A percentile compares a stretch with the other conserved stretches of the same genome.
Conservation (phyloP, 2,329 filamentous ascomycete genomes). For the Dendryphion nanum region DNA sequence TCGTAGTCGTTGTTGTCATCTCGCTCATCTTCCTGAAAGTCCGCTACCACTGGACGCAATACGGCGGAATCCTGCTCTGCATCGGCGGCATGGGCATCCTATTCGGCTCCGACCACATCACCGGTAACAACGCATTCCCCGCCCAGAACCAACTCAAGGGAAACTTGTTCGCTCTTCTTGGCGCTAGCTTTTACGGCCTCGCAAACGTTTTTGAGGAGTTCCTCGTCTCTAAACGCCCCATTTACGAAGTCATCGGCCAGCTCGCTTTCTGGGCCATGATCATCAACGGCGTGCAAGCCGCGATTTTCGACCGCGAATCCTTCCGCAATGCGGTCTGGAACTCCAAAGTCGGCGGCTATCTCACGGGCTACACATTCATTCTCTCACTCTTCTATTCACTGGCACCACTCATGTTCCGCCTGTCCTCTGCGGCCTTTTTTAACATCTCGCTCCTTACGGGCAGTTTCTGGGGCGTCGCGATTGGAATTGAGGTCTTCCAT, state of each 20-base stretch:
- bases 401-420: slow-evolving; percentile 82
- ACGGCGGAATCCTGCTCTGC: slow-evolving; percentile 83
- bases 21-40: slow-evolving; percentile 82
- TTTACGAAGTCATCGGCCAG: slow-evolving; percentile 93
- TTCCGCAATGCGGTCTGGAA: slow-evolving; percentile 56
- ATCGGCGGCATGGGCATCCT: slow-evolving; percentile 88
- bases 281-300: slow-evolving; percentile 88
- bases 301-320: slow-evolving; percentile 80
- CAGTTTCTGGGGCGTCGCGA: slow-evolving; percentile 96
- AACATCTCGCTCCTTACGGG: slow-evolving; percentile 91
- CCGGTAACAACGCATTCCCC: slow-evolving; percentile 66
- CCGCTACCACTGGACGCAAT: slow-evolving; percentile 84
- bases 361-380: slow-evolving; percentile 85
- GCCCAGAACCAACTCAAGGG: slow-evolving; percentile 78
- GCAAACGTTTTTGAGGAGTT: slow-evolving; percentile 93
- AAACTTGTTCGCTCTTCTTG: slow-evolving; percentile 85
- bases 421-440: slow-evolving; percentile 90
- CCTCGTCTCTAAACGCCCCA: slow-evolving; percentile 78
- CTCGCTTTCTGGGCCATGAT: slow-evolving; percentile 82
- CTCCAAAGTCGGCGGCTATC: slow-evolving; percentile 67
- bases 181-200: slow-evolving; percentile 87
- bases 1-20: slow-evolving; percentile 83
- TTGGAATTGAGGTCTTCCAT: slow-evolving; percentile 84
- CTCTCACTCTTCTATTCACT: slow-evolving; percentile 84
- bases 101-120: slow-evolving; percentile 83